phyloP scores from a whole-genome alignment of 2,329 filamentous ascomycete species.

The Penicillium oxalicum region DNA sequence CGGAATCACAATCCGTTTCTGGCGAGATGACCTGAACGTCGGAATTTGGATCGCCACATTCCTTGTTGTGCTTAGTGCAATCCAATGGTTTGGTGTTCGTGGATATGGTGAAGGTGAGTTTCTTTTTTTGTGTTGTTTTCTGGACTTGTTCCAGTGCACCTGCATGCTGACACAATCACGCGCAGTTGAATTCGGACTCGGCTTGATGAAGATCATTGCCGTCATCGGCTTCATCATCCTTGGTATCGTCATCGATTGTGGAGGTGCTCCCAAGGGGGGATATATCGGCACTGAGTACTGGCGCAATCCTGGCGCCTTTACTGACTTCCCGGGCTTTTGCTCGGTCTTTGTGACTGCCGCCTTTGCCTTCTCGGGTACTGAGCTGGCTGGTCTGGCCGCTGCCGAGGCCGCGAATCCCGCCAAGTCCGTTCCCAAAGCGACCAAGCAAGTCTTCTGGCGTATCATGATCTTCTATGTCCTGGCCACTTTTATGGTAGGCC shows the following conservation, averaged over 20 bases:
- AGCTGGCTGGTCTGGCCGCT: constrained; percentile 49
- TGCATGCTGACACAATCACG: background rate
- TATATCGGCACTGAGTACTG: constrained; percentile 34
- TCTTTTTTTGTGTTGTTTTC: no score
- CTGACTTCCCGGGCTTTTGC: constrained; percentile 49
- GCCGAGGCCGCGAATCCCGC: constrained; percentile 50
- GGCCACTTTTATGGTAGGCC: constrained; percentile 41
- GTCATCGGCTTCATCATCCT: constrained; percentile 65
- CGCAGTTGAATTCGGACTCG: constrained; percentile 53
- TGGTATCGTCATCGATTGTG: constrained; percentile 58
- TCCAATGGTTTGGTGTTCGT: constrained; percentile 55
- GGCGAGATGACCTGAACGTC: constrained; percentile 46
- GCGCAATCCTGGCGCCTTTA: constrained; percentile 40
- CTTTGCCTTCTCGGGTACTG: constrained; percentile 53
- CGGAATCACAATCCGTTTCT: constrained; percentile 50
- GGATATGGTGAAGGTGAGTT: constrained; percentile 29
- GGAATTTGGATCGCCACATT: constrained; percentile 55
- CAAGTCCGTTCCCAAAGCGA: constrained; percentile 44
- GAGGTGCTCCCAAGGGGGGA: constrained; percentile 39
- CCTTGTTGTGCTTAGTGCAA: constrained; percentile 45
- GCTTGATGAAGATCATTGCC: constrained; percentile 53
- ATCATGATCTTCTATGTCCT: constrained; percentile 48
- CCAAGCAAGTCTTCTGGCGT: constrained; percentile 49
- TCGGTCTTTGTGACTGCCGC: constrained; percentile 52
- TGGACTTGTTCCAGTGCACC: no score